Evolutionary conservation across 345 rosid genomes (phyloP), one percentile per base, ranked within the genome.

Genomic region (Corchorus olitorius): DNA sequence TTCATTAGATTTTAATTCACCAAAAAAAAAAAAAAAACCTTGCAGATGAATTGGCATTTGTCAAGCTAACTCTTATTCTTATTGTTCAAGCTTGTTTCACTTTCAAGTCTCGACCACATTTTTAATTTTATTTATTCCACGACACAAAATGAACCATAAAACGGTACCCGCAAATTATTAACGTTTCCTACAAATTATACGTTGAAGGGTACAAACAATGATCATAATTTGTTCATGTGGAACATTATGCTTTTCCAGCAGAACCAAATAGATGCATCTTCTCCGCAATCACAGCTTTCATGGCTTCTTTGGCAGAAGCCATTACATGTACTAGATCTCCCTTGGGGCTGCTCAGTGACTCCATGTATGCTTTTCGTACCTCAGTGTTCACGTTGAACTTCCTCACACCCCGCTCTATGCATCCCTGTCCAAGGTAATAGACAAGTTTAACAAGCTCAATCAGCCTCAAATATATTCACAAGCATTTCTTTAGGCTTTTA

Each of bases 331-430:
- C 94, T 17, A 95, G 83, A 72, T 92, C 99, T 6, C 88, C 90
- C 82, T 83, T 81, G 4, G 84, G 88, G 48, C 62, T 79, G 78
- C 69, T 81, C 62, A 95, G 82, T 52, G 93, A 82, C 15, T 93
- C 91, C 91, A 88, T 83, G 84, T 90, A 95, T 11, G 97, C 99
- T 74, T 85, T 88, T 33, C 98, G 86, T 65, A 95, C 85, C 83
- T 95, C 99, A 0, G 99, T 95, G 87, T 95, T 93, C 54, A 95
- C 98, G 19, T 92, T 93, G 84, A 95, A 93, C 89, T 93, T 95
- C 63, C 91, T 90, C 79, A 93, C 91, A 6, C 99, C 98, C 16
- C 80, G 84, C 71, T 87, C 88, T 53, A 92, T 92, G 78, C 97
- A 89, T 13, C 75, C 91, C 97, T 95, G 88, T 67, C 2, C 53